Percentiles rank a stretch among this genome's conserved stretches.
Conservation (phyloP, 129 eudicot genomes). For the Centaurea solstitialis region DNA sequence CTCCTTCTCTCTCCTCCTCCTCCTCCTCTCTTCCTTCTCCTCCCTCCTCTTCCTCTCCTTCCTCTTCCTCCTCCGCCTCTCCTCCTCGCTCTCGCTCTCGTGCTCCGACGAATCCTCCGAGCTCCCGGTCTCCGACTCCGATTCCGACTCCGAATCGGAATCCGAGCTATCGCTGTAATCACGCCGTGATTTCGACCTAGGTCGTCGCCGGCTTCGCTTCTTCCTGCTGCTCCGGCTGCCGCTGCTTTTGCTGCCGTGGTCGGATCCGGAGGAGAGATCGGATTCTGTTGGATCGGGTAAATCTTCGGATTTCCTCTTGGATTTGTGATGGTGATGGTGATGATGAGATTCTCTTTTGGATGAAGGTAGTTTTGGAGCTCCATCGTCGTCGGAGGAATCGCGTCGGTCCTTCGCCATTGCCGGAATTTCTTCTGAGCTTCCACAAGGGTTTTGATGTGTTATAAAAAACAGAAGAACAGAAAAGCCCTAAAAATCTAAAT, state of each 20-base stretch:
- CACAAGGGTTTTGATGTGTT: slow-evolving; percentile 22
- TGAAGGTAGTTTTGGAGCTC: slow-evolving; percentile 24
- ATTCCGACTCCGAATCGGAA: slow-evolving; percentile 47
- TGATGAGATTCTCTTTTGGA: slow-evolving; percentile 31
- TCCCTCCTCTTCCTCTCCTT: slow-evolving; percentile 40
- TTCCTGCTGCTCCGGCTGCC: slow-evolving; percentile 38
- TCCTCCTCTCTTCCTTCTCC: slow-evolving; percentile 15
- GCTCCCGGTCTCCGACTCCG: slow-evolving; percentile 59
- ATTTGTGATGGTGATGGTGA: slow-evolving; percentile 33
- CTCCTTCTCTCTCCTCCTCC: slow-evolving; percentile 40
- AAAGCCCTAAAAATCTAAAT: background rate
- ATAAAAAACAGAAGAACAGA: background rate
- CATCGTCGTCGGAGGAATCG: slow-evolving; percentile 36
- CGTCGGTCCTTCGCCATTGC: slow-evolving; percentile 47
- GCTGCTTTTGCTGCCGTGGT: slow-evolving; percentile 33
- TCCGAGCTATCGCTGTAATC: slow-evolving; percentile 31
- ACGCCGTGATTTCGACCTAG: slow-evolving; percentile 39
- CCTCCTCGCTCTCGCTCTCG: slow-evolving; percentile 48
- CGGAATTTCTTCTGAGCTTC: background rate
- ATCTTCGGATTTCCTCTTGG: slow-evolving; percentile 34
- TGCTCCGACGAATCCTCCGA: slow-evolving; percentile 51
- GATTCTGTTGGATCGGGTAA: slow-evolving; percentile 37
- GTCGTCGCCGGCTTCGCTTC: slow-evolving; percentile 29
- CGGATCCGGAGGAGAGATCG: slow-evolving; percentile 38
- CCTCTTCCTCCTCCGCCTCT: slow-evolving; percentile 54